Evolutionary conservation across 2,329 filamentous ascomycete genomes (phyloP).

Genomic region (Colletotrichum noveboracense): DNA sequence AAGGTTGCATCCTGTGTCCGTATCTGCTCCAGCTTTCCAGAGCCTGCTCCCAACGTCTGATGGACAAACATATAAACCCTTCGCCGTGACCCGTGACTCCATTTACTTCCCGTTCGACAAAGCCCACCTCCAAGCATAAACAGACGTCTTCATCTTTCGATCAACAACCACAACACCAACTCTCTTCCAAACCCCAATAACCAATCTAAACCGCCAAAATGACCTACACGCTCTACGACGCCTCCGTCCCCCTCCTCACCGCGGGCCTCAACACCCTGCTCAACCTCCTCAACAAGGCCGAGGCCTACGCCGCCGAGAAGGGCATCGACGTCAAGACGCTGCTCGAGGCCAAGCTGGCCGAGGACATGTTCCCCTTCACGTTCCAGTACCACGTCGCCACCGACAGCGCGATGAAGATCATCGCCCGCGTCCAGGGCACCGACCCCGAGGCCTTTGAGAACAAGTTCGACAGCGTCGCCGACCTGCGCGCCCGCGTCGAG

Average conservation of each 20-base stretch:
- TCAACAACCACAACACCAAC: neutral
- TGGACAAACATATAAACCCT: neutral
- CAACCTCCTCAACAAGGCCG: conserved; percentile 10
- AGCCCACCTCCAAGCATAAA: neutral
- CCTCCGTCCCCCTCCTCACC: conserved; percentile 10
- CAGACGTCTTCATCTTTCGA: neutral
- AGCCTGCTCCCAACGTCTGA: neutral
- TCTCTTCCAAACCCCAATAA: rapidly evolving
- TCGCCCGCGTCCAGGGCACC: conserved; percentile 36
- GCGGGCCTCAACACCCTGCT: conserved; percentile 16
- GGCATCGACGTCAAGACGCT: conserved; percentile 2
- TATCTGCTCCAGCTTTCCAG: neutral
- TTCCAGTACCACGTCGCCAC: conserved; percentile 43
- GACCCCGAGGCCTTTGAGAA: conserved; percentile 29
- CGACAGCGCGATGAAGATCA: conserved; percentile 34
- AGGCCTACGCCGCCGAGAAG: conserved; percentile 8
- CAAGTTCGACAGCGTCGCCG: conserved; percentile 37
- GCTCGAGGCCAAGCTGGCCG: conserved; percentile 27
- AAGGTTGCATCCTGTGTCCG: neutral
- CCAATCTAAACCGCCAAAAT: neutral
- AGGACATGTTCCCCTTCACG: conserved; percentile 48
- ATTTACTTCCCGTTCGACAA: neutral
- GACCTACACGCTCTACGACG: conserved; percentile 16
- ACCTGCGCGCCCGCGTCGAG: conserved; percentile 38
- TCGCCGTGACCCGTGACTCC: neutral